Evolutionary conservation across 805 yeast species (phyloP).

Genomic region (Grigorovia transvaalensis): DNA sequence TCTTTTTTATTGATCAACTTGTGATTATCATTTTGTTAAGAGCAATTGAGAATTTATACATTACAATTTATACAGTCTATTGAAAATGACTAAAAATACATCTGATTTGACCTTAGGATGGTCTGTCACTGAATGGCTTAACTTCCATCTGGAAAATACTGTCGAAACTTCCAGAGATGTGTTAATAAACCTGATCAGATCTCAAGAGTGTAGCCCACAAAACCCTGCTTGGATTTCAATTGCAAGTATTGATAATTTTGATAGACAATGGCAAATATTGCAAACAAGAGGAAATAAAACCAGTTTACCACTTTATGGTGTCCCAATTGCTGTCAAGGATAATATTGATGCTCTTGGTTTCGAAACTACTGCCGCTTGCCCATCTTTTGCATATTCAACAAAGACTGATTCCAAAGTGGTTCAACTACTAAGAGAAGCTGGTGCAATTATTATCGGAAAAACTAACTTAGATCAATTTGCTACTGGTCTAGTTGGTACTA

Average conservation of each 20-base stretch:
- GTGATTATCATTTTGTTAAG: too few relatives aligned
- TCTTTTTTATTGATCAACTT: too few relatives aligned
- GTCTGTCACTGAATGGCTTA: conserved; percentile 72
- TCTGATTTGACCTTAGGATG: conserved; percentile 43
- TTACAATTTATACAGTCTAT: background rate
- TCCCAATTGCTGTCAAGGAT: conserved; percentile 90
- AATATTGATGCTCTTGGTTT: conserved; percentile 81
- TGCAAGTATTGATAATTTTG: conserved; percentile 49
- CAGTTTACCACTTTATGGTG: conserved; percentile 73
- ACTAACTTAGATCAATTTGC: conserved; percentile 96
- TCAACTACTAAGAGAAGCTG: conserved; percentile 62
- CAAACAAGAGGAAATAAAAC: conserved; percentile 49
- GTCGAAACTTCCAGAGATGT: conserved; percentile 49
- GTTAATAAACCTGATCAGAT: conserved; percentile 36
- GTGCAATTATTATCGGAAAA: conserved; percentile 89
- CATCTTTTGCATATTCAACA: conserved; percentile 65
- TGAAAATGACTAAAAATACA: conserved; percentile 2
- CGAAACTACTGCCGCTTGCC: conserved; percentile 92
- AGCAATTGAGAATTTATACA: background rate
- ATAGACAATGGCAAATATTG: conserved; percentile 69
- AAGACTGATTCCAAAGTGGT: conserved; percentile 68
- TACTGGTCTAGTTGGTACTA: conserved; percentile 89
- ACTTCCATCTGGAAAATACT: conserved; percentile 52
- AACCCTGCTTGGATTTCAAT: conserved; percentile 94
- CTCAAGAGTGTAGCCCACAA: conserved; percentile 36